Evolutionary conservation across 2,329 filamentous ascomycete species (phyloP).

Genomic region (Escovopsis sp.): DNA sequence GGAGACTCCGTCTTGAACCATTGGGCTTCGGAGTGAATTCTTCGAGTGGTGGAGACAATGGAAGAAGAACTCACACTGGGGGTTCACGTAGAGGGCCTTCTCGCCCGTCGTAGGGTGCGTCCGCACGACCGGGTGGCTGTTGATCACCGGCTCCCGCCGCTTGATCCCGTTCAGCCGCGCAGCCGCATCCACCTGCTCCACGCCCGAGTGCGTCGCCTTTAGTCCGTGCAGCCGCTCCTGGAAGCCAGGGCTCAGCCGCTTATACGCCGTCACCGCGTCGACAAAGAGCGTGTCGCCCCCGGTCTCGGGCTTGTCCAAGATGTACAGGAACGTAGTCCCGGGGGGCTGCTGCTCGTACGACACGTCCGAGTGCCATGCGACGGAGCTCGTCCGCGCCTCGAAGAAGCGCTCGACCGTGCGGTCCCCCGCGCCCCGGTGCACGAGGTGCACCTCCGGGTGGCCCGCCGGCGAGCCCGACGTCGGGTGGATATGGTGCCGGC

Average conservation of each 20-base stretch:
- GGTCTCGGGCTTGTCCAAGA: conserved; percentile 65
- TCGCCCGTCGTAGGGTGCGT: conserved; percentile 74
- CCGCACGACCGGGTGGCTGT: conserved; percentile 62
- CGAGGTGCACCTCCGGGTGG: conserved; percentile 62
- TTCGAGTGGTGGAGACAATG: background rate
- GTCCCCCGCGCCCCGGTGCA: conserved; percentile 49
- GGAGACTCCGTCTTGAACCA: too few relatives aligned
- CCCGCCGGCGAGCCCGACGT: conserved; percentile 62
- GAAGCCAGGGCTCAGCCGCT: conserved; percentile 65
- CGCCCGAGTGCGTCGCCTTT: conserved; percentile 64
- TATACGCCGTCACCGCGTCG: conserved; percentile 69
- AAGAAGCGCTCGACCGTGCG: conserved; percentile 44
- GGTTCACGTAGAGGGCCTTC: conserved; percentile 72
- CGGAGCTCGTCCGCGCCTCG: conserved; percentile 54
- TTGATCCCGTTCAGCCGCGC: conserved; percentile 53
- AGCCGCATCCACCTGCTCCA: conserved; percentile 64
- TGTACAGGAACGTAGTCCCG: conserved; percentile 77
- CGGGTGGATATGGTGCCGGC: conserved; percentile 69
- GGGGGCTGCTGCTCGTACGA: conserved; percentile 82
- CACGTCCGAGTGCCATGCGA: conserved; percentile 83
- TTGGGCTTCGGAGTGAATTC: too few relatives aligned
- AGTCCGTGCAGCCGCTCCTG: conserved; percentile 68
- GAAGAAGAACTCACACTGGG: conserved; percentile 47
- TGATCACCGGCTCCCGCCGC: conserved; percentile 59
- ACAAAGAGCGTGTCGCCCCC: conserved; percentile 79